phyloP scores from a whole-genome alignment of 169 alveolate genomes.

The Plasmodium knowlesi region DNA sequence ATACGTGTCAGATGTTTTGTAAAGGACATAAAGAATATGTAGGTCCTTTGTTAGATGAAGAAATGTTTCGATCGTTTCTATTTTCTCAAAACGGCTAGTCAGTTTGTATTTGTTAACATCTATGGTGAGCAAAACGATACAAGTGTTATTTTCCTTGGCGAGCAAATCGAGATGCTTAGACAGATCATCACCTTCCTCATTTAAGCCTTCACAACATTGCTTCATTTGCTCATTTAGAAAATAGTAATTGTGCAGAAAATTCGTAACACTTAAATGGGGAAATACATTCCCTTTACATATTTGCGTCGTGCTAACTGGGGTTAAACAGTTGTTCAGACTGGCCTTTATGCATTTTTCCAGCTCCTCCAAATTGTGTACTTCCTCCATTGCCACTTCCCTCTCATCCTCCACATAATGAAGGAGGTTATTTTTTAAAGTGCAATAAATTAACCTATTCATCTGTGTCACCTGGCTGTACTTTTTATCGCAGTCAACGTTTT shows the following conservation, averaged over 20 bases:
- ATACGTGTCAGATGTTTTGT: conserved; percentile 39
- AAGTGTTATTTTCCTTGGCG: neutral
- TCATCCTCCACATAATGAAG: conserved; percentile 14
- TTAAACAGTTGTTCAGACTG: neutral
- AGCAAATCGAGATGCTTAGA: conserved; percentile 1
- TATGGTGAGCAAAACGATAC: conserved; percentile 15
- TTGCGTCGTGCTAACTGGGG: neutral
- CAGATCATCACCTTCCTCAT: neutral
- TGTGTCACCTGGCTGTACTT: conserved; percentile 5
- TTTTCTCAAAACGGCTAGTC: neutral
- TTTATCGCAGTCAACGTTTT: neutral
- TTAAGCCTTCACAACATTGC: neutral
- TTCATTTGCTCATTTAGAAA: conserved; percentile 8
- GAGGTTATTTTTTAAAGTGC: conserved; percentile 31
- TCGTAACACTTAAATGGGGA: neutral
- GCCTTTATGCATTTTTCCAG: conserved; percentile 46
- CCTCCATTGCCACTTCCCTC: neutral
- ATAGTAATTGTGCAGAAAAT: neutral
- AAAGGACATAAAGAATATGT: conserved; percentile 25
- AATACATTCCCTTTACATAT: neutral
- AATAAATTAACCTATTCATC: conserved; percentile 30
- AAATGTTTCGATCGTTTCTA: conserved; percentile 15
- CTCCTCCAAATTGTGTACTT: conserved; percentile 21
- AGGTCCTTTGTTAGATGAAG: neutral
- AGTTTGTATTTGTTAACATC: neutral